Evolutionary conservation across 495 filamentous ascomycete genomes (phyloP).

Genomic region (Annulohypoxylon moriforme): DNA sequence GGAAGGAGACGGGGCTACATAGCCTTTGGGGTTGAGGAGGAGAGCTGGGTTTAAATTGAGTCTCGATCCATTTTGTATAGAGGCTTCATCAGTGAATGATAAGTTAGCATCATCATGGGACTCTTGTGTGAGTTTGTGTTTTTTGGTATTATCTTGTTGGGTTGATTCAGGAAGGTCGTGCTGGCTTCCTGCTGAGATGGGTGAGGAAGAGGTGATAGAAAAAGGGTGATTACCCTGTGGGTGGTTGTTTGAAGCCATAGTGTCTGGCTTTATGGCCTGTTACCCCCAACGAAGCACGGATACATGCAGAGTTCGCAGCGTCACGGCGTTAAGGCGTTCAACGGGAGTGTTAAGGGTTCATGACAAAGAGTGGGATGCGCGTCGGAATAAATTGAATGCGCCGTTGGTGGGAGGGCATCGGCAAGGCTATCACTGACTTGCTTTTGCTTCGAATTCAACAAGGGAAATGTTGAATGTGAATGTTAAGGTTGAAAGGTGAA

Average conservation of each 20-base stretch:
- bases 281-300: conserved; percentile 22
- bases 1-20: conserved; percentile 19
- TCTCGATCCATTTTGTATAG: conserved; percentile 38
- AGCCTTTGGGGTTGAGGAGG: conserved; percentile 54
- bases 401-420: conserved; percentile 22
- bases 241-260: conserved; percentile 38
- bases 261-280: conserved; percentile 27
- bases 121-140: conserved; percentile 20
- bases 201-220: neutral
- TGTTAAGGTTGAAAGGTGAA: neutral
- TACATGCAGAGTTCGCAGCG: conserved; percentile 26
- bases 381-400: conserved; percentile 15
- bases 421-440: conserved; percentile 7
- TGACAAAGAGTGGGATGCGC: conserved; percentile 32
- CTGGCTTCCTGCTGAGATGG: conserved; percentile 11
- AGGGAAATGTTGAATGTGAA: conserved; percentile 1
- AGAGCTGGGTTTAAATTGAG: conserved; percentile 50
- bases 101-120: conserved; percentile 29
- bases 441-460: neutral
- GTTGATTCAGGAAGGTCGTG: neutral
- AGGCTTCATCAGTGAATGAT: conserved; percentile 22
- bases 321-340: conserved; percentile 7
- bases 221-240: conserved; percentile 35
- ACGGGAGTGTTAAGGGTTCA: conserved; percentile 2
- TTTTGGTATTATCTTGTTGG: conserved; percentile 4